Base-by-base conservation (phyloP, 2,329 filamentous ascomycete genomes). In the Colletotrichum shisoi region DNA sequence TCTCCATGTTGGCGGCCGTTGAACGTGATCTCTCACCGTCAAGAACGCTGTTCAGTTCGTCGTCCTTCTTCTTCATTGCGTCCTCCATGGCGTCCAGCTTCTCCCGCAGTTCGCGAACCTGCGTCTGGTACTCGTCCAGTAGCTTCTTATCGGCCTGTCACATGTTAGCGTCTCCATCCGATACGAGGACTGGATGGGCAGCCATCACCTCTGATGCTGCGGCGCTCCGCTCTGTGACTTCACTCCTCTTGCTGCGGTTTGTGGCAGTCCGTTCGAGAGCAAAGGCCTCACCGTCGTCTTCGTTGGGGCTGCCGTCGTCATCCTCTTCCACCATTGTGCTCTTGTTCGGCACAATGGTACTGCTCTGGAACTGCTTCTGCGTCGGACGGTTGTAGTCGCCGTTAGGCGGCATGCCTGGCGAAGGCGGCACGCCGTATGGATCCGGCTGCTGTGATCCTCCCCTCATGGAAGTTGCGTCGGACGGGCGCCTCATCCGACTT, bases 321-420 rank as follows among this genome's bases (percentile, higher is more conserved):
- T 96, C 94, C 75, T 98, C 95, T 77, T 99, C 95, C 1, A 98
- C 88, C 89, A 98, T 94, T 0, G 92, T 97, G 74, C 94, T 96
- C 80, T 98, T 99, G 76, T 97, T 98, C 0, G 95, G 95, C 39
- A 98, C 91, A 73, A 98, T 96, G 0, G 93, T 98, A 75, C 96
- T 98, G 75, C 91, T 94, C 76, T 97, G 94, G 71, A 96, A 93
- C 44, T 93, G 93, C 76, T 96, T 97, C 17, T 92, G 91, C 71
- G 92, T 87, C 4, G 94, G 94, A 52, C 92, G 85, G 48, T 90
- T 89, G 70, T 88, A 91, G 59, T 91, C 88, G 72, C 88, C 87
- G 53, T 84, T 84, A 7, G 82, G 82, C 15, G 60, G 61, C 56
- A 86, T 70, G 59, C 84, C 83, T 8, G 87, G 87, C 12, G 87